Percentiles rank a stretch among this genome's conserved stretches.
Conservation (phyloP, 208 protist genomes). For the Trypanosoma cruzi region DNA sequence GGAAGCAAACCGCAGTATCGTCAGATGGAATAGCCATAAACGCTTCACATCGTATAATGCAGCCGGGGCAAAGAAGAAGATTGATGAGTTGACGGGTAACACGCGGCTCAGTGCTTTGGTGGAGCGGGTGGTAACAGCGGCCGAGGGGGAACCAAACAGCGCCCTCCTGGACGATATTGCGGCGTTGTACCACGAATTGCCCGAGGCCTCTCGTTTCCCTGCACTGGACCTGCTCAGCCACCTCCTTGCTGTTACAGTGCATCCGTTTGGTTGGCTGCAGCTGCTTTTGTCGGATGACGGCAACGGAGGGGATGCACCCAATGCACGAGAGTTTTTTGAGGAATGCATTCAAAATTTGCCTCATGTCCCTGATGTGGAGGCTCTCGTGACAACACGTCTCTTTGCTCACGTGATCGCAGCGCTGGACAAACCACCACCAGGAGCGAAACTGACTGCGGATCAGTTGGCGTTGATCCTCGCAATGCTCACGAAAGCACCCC, state of each 20-base stretch:
- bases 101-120: constrained; percentile 6
- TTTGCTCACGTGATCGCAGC: constrained; percentile 26
- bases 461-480: constrained; percentile 11
- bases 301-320: background rate
- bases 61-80: constrained; percentile 50
- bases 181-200: constrained; percentile 23
- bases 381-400: constrained; percentile 25
- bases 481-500: constrained; percentile 10
- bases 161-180: constrained; percentile 15
- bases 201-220: constrained; percentile 36
- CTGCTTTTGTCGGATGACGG: constrained; percentile 12
- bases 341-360: constrained; percentile 5
- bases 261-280: constrained; percentile 20
- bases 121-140: constrained; percentile 1
- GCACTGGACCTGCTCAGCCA: constrained; percentile 36
- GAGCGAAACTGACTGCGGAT: background rate
- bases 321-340: constrained; percentile 7
- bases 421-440: background rate
- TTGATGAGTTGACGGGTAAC: constrained; percentile 39
- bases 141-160: constrained; percentile 12
- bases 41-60: constrained; percentile 62
- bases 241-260: constrained; percentile 6
- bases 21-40: constrained; percentile 14
- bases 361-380: constrained; percentile 20
- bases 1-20: constrained; percentile 18